Percentiles rank a stretch among this genome's conserved stretches.
phyloP scores from a whole-genome alignment of 371 early-diverging fungal species.

The Blakeslea trispora region DNA sequence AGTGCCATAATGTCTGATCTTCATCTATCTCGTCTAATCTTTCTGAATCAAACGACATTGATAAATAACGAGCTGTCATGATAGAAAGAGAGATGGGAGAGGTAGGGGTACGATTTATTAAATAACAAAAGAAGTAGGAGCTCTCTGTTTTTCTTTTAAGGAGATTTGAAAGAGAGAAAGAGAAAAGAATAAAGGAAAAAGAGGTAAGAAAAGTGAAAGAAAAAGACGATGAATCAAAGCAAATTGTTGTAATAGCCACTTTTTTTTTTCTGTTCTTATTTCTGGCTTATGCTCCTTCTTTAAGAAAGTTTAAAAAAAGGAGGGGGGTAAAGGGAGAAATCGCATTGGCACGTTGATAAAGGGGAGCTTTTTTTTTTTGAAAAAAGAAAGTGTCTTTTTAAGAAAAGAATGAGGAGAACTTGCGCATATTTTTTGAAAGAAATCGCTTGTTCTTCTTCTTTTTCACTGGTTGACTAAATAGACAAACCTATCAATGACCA shows the following conservation, averaged over 20 bases:
- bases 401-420: not conserved
- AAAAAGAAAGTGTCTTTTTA: not conserved
- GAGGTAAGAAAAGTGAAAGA: no score
- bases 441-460: not conserved
- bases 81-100: not conserved
- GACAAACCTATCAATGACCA: not conserved
- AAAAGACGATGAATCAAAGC: no score
- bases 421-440: not conserved
- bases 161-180: not conserved
- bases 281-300: no score
- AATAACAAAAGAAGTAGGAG: not conserved
- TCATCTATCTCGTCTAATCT: constrained; percentile 26
- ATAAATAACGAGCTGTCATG: constrained; percentile 17
- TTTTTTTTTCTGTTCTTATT: no score
- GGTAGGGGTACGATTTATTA: not conserved
- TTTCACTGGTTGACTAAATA: not conserved
- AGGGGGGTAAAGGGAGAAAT: no score
- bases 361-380: no score
- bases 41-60: constrained; percentile 17
- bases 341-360: not conserved
- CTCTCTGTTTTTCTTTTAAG: no score
- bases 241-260: no score
- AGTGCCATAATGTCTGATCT: constrained; percentile 25
- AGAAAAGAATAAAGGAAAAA: not conserved
- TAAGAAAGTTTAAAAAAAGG: no score